Base-by-base conservation (phyloP, 768 basidiomycete species). In the Thelephora ganbajun region DNA sequence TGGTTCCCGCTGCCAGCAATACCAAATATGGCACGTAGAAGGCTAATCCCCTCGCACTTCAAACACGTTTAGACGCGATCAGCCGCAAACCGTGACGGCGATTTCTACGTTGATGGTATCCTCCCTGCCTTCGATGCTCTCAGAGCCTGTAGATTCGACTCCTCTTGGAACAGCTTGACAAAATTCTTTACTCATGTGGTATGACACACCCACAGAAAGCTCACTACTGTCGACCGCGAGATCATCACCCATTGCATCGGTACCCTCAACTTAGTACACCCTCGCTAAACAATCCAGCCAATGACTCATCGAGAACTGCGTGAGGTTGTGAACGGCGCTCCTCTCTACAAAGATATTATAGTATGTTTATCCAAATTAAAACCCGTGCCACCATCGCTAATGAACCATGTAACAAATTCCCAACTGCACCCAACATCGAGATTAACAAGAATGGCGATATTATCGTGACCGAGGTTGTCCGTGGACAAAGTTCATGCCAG, bases 141-240 rank as follows among this genome's bases (percentile, higher is more conserved):
- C 57, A 98, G 98, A 66, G 96, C 93, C 11, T 86, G 96, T 42
- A 92, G 84, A 61, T 98, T 99, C 71, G 93, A 98, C 61, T 98
- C 94, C 2, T 91, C 86, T 6, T 99, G 94, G 96, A 99, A 99
- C 61, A 96, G 94, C 85, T 42, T 83, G 94, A 51, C 96, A 99
- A 67, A 93, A 96, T 52, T 90, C 92, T 13, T 71, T 98, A 22
- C 69, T 90, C 50, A 93, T 99, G 90, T 98, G 82, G 69, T 97
- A 93, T 65, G 94, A 98, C 63, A 96, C 66, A 91, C 98, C 56
- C 91, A 92, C 55, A 94, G 26, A 30, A 30, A 30, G 26, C 77
- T 96, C 48, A 92, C 83, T 20, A 91, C 90, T 14, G 87, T 97
- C 53, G 92, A 97, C 59, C 85, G 91, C 46, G 91, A 94, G 61